These are phyloP conservation scores for Coix lacrymajobi DNA, from an alignment of 176 grass and related monocot genomes.

Conservation along the genomic window DNA sequence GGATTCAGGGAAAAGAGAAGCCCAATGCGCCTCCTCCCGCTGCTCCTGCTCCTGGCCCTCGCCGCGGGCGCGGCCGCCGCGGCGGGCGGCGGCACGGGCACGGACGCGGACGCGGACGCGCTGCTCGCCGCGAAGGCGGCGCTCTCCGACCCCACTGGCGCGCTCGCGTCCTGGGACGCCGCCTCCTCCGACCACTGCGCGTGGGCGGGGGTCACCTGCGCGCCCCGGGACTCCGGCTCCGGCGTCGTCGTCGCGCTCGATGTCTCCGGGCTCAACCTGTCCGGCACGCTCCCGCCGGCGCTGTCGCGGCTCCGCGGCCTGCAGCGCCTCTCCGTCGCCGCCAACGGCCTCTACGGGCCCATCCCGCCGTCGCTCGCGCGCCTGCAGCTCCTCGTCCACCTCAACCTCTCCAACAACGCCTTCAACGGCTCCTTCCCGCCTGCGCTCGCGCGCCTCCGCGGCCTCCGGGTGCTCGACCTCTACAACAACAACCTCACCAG, in stretches of 20 bases:
- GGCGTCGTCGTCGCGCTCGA: constrained; percentile 45
- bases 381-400: constrained; percentile 51
- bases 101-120: constrained; percentile 32
- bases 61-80: constrained; percentile 8
- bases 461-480: constrained; percentile 58
- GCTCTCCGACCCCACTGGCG: constrained; percentile 56
- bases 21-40: constrained; percentile 26
- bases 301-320: constrained; percentile 46
- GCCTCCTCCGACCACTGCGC: constrained; percentile 29
- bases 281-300: constrained; percentile 48
- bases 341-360: constrained; percentile 48
- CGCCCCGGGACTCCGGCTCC: not conserved
- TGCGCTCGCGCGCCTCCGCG: constrained; percentile 36
- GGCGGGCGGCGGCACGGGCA: not conserved
- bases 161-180: constrained; percentile 52
- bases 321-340: constrained; percentile 44
- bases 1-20: not conserved
- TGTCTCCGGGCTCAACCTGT: constrained; percentile 58
- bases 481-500: constrained; percentile 87
- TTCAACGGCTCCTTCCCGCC: constrained; percentile 56
- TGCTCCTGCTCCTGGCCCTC: not conserved
- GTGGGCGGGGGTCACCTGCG: constrained; percentile 65
- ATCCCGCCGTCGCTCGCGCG: constrained; percentile 46
- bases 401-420: constrained; percentile 90
- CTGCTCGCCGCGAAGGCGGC: constrained; percentile 63